phyloP scores from a whole-genome alignment of 176 grass and related monocot genomes.

The Triticum monococcum region DNA sequence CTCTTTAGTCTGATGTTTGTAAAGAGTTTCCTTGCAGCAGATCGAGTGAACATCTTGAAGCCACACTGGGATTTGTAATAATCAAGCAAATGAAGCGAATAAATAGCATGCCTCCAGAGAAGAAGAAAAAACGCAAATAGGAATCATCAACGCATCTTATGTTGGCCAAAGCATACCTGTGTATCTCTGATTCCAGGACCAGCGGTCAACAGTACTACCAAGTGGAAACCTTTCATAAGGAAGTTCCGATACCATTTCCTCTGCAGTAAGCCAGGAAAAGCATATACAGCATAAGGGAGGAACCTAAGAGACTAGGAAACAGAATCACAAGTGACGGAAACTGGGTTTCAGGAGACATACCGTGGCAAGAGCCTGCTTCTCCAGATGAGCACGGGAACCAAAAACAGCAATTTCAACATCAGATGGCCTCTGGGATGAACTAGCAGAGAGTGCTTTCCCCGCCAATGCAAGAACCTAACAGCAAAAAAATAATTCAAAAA shows the following conservation, averaged over 20 bases:
- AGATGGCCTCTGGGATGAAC: slow-evolving; percentile 46
- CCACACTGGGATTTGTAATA: slow-evolving; percentile 67
- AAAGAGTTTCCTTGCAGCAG: slow-evolving; percentile 79
- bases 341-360: slow-evolving; percentile 34
- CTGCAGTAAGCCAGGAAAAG: slow-evolving; percentile 42
- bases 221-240: slow-evolving; percentile 98
- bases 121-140: neutral
- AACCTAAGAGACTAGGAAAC: neutral
- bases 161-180: slow-evolving; percentile 49
- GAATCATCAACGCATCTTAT: neutral
- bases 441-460: slow-evolving; percentile 39
- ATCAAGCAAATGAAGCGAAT: slow-evolving; percentile 24
- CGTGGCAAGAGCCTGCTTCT: slow-evolving; percentile 96
- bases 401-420: slow-evolving; percentile 84
- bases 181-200: slow-evolving; percentile 89
- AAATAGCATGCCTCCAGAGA: neutral
- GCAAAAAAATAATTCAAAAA: neutral
- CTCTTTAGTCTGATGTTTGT: slow-evolving; percentile 97
- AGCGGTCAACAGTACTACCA: slow-evolving; percentile 82
- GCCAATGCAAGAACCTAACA: slow-evolving; percentile 58
- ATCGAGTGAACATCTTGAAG: slow-evolving; percentile 99
- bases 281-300: neutral
- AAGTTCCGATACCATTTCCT: slow-evolving; percentile 97
- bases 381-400: slow-evolving; percentile 91
- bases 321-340: neutral